These are phyloP conservation scores for Meira miltonrushii DNA, from an alignment of 1,284 basidiomycete genomes.

Conservation along the genomic window DNA sequence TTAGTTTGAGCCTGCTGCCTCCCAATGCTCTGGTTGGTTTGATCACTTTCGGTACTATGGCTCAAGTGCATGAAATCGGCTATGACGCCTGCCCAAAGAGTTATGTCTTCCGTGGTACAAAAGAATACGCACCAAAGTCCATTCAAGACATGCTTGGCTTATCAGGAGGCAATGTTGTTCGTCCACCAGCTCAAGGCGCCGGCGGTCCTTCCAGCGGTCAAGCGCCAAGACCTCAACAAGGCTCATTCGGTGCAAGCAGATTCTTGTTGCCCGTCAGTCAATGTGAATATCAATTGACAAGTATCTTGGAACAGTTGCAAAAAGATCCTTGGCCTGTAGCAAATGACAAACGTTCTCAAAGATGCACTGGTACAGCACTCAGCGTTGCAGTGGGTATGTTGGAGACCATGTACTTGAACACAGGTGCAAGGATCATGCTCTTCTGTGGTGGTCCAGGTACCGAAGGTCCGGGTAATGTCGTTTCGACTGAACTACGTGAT, in stretches of 20 bases:
- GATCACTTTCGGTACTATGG: constrained; percentile 95
- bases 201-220: constrained; percentile 59
- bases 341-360: constrained; percentile 86
- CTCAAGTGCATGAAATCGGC: constrained; percentile 97
- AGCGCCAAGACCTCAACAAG: constrained; percentile 60
- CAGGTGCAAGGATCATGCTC: constrained; percentile 91
- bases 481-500: constrained; percentile 90
- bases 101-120: constrained; percentile 98
- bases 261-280: constrained; percentile 91
- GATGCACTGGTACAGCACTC: constrained; percentile 91
- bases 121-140: constrained; percentile 93
- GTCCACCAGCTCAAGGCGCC: constrained; percentile 56
- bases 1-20: constrained; percentile 86
- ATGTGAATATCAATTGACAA: constrained; percentile 93
- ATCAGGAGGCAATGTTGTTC: constrained; percentile 70
- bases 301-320: constrained; percentile 80
- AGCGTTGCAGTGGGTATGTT: constrained; percentile 91
- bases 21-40: constrained; percentile 90
- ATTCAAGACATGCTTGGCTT: constrained; percentile 70
- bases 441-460: constrained; percentile 95
- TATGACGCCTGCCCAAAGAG: constrained; percentile 95
- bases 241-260: constrained; percentile 73
- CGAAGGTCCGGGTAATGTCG: constrained; percentile 94
- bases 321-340: constrained; percentile 97
- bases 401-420: constrained; percentile 93